Evolutionary conservation across 306 rosid genomes (phyloP), one percentile per base, ranked within the genome.

Genomic region (Psophocarpus tetragonolobus): DNA sequence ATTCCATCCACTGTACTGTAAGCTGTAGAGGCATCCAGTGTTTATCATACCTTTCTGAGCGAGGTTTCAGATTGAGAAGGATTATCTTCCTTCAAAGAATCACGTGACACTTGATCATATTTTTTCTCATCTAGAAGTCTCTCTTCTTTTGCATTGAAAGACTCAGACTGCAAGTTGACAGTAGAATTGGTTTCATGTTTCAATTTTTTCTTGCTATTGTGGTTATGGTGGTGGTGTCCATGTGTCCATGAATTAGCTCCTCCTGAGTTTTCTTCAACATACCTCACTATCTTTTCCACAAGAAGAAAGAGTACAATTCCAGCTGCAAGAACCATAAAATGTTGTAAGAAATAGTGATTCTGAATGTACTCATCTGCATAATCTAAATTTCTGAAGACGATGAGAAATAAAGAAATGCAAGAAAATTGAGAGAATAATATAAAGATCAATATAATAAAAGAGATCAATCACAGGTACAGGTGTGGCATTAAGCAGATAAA

Each of bases 291-390:
- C 92, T 94, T 94, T 88, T 95, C 97, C 72, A 95, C 96, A 45
- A 94, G 85, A 87, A 95, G 98, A 86, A 95, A 95, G 47, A 95
- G 82, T 68, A 91, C 93, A 79, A 95, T 92, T 75, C 98, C 98
- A 84, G 90, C 98, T 94, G 93, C 84, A 84, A 83, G 66, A 81
- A 76, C 44, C 60, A 65, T 23, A 35, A 61, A 42, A 79, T 57
- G 63, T 42, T 53, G 23, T 56, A 68, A 86, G 66, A 67, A 69
- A 50, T 41, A 71, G 74, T 56, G 64, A 73, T 68, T 4, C 29
- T 54, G 32, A 39, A 21, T 41, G 78, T 67, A 67, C 74, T 60
- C 26, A 80, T 74, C 66, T 53, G 65, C 39, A 67, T 64, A 44
- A 44, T 38, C 38, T 24, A 27, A 30, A 56, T 42, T 54, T 74